phyloP scores from a whole-genome alignment of 805 yeast genomes.

The Ogataea corticis region DNA sequence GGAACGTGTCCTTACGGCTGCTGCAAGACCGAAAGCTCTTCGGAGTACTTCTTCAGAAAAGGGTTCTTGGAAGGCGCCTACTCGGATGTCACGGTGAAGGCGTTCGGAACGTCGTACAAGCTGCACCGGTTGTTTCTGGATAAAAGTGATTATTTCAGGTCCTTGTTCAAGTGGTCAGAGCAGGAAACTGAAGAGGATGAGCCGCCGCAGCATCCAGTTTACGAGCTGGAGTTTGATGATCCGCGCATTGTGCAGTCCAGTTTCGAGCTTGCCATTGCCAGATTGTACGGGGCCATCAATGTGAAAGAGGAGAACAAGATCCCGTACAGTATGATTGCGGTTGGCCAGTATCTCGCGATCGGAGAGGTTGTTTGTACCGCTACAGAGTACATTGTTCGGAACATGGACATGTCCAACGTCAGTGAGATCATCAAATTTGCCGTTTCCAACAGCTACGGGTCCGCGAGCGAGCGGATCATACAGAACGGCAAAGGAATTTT shows the following conservation, averaged over 20 bases:
- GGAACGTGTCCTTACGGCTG: conserved; percentile 30
- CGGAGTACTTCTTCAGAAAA: conserved; percentile 36
- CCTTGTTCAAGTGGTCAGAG: conserved; percentile 46
- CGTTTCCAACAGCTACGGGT: conserved; percentile 43
- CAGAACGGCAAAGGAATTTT: conserved; percentile 49
- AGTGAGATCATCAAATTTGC: conserved; percentile 44
- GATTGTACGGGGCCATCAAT: conserved; percentile 47
- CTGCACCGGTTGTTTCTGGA: conserved; percentile 48
- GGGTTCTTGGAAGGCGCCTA: conserved; percentile 48
- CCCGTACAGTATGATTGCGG: conserved; percentile 46
- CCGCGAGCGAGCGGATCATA: conserved; percentile 44
- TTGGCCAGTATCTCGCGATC: conserved; percentile 51
- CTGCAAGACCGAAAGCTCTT: conserved; percentile 22
- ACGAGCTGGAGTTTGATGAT: conserved; percentile 42
- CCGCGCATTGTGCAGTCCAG: conserved; percentile 43
- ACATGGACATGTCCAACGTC: conserved; percentile 39
- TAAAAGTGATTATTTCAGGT: conserved; percentile 48
- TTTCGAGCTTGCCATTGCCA: conserved; percentile 48
- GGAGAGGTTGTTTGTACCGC: conserved; percentile 45
- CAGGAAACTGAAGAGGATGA: conserved; percentile 8
- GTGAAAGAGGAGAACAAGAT: conserved; percentile 34
- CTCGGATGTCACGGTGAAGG: conserved; percentile 48
- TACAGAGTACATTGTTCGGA: conserved; percentile 39
- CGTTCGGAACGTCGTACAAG: conserved; percentile 45
- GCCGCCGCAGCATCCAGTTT: background rate